Conservation (phyloP, 257 asterid species). For the Primulina tabacum region DNA sequence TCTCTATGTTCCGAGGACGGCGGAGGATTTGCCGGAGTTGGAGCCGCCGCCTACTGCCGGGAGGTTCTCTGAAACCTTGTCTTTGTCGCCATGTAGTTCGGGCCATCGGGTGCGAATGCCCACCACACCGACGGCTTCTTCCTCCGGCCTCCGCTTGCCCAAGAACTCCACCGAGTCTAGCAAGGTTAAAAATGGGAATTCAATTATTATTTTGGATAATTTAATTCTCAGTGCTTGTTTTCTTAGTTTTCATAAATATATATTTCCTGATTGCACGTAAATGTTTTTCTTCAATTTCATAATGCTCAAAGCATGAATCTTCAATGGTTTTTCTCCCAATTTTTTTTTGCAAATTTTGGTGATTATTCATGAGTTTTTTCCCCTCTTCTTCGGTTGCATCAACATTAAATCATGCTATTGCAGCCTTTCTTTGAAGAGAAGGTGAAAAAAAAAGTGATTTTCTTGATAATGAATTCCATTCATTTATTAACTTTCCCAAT, state of each 20-base stretch:
- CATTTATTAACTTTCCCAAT: background rate
- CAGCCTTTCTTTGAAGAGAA: constrained; percentile 1
- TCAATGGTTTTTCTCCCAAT: too few species aligned
- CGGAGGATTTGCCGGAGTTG: constrained; percentile 38
- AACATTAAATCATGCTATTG: background rate
- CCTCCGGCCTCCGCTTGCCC: constrained; percentile 64
- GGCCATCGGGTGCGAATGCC: constrained; percentile 45
- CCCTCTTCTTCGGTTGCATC: background rate
- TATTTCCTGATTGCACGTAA: too few species aligned
- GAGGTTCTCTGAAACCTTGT: constrained; percentile 39
- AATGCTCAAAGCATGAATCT: too few species aligned
- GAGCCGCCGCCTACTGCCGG: constrained; percentile 20
- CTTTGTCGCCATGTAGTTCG: constrained; percentile 38
- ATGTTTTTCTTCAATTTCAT: too few species aligned
- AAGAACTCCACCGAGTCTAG: constrained; percentile 47
- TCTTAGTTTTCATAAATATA: too few species aligned
- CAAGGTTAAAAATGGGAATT: constrained; percentile 39
- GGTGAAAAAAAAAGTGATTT: background rate
- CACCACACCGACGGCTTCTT: constrained; percentile 69
- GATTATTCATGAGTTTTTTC: background rate
- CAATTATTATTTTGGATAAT: background rate
- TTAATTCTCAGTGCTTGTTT: too few species aligned
- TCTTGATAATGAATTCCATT: background rate
- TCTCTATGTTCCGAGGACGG: constrained; percentile 46
- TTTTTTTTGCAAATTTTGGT: too few species aligned